A percentile compares a stretch with the other conserved stretches of the same genome.
Conservation (phyloP, 2,329 filamentous ascomycete genomes). For the Biscogniauxia marginata region DNA sequence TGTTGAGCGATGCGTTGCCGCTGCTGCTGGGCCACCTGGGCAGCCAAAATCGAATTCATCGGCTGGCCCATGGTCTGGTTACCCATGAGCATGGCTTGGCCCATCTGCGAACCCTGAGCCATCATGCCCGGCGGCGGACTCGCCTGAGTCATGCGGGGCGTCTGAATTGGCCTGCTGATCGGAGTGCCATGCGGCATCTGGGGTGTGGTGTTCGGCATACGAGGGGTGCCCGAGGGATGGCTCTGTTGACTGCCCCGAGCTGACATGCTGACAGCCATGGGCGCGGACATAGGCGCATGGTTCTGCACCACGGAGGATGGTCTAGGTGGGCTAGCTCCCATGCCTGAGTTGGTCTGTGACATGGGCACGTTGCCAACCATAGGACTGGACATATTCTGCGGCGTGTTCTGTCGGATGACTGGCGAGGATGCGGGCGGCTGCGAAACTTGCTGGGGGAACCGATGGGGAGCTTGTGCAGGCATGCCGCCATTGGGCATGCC, state of each 20-base stretch:
- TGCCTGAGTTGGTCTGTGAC: constrained; percentile 65
- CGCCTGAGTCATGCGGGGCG: constrained; percentile 61
- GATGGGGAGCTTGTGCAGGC: constrained; percentile 42
- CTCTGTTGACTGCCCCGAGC: constrained; percentile 66
- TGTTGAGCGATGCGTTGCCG: constrained; percentile 31
- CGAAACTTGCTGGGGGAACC: constrained; percentile 56
- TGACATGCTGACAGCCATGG: constrained; percentile 63
- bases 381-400: constrained; percentile 64
- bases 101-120: constrained; percentile 55
- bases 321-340: constrained; percentile 66
- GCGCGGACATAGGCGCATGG: constrained; percentile 54
- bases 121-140: constrained; percentile 62
- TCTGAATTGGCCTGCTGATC: constrained; percentile 51
- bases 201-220: constrained; percentile 60
- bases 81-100: constrained; percentile 53
- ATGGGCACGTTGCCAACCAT: constrained; percentile 62
- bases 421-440: constrained; percentile 70
- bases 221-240: constrained; percentile 61
- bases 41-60: constrained; percentile 41
- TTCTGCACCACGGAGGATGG: constrained; percentile 66
- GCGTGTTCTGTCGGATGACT: constrained; percentile 60
- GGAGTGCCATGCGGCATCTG: constrained; percentile 61
- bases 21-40: constrained; percentile 43
- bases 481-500: constrained; percentile 42
- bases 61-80: constrained; percentile 36